Base-by-base conservation (phyloP, 2,329 filamentous ascomycete genomes). In the Parasarocladium wereldwijsianum region DNA sequence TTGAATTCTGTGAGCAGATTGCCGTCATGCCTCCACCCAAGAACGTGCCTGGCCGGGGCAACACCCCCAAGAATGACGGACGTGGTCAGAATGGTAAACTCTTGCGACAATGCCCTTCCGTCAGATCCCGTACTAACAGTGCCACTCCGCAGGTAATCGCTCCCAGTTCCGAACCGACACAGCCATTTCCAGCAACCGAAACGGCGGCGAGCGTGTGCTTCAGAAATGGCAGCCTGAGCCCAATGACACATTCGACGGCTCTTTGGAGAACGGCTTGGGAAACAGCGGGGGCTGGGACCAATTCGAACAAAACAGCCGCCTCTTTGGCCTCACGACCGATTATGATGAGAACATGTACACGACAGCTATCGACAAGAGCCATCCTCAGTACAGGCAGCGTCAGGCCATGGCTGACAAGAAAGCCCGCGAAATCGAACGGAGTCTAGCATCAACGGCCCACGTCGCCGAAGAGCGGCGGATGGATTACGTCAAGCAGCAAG, bases 311-410 rank as follows among this genome's bases (percentile, higher is more conserved):
- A 96, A 96, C 46, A 82, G 92, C 54, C 68, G 74, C 33, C 71
- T 84, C 17, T 96, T 93, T 47, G 90, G 90, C 20, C 58, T 92
- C 22, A 83, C 74, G 53, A 90, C 80, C 31, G 84, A 85, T 43
- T 98, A 96, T 49, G 76, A 96, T 46, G 90, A 96, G 55, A 85
- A 82, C 42, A 73, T 90, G 24, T 98, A 98, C 57, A 98, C 90
- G 2, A 98, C 90, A 8, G 60, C 71, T 23, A 92, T 98, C 46
- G 74, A 98, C 54, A 83, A 76, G 45, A 80, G 56, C 38, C 76
- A 93, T 43, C 86, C 90, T 1, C 65, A 78, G 32, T 94, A 92
- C 54, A 76, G 71, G 38, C 73, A 83, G 50, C 72, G 77, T 39
- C 66, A 80, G 43, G 84, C 80, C 4, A 70, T 76, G 20, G 90